Evolutionary conservation across 441 rosid species (phyloP).

Genomic region (Sinapis alba): DNA sequence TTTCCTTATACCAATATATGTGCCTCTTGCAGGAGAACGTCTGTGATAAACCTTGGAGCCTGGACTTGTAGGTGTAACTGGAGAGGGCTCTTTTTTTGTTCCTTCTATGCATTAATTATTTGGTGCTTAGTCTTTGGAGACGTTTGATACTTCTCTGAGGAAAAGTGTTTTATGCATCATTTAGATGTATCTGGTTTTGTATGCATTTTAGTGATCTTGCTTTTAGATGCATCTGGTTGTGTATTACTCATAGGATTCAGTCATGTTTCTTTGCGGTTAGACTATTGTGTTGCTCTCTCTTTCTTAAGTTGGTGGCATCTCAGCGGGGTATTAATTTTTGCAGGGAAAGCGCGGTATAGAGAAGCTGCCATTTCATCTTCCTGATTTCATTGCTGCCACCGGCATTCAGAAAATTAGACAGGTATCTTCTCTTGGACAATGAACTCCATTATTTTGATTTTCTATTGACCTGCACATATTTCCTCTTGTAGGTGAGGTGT

Average conservation of each 20-base stretch:
- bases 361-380: slow-evolving; percentile 98
- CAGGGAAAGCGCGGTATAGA: slow-evolving; percentile 99
- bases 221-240: slow-evolving; percentile 17
- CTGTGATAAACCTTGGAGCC: slow-evolving; percentile 91
- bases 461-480: background rate
- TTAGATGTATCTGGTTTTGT: slow-evolving; percentile 7
- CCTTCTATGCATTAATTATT: slow-evolving; percentile 20
- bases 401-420: slow-evolving; percentile 99
- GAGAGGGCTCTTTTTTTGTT: slow-evolving; percentile 52
- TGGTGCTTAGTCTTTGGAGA: slow-evolving; percentile 25
- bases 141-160: slow-evolving; percentile 2
- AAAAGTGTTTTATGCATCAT: slow-evolving; percentile 4
- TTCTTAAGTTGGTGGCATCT: slow-evolving; percentile 46
- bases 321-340: slow-evolving; percentile 49
- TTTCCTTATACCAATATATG: slow-evolving; percentile 97
- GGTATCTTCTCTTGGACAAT: slow-evolving; percentile 48
- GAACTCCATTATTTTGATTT: background rate
- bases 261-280: background rate
- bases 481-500: background rate
- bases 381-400: slow-evolving; percentile 99
- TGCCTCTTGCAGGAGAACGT: slow-evolving; percentile 98
- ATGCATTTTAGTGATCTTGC: slow-evolving; percentile 13
- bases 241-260: slow-evolving; percentile 8
- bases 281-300: slow-evolving; percentile 19
- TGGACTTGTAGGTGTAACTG: slow-evolving; percentile 95